Conservation (phyloP, 495 filamentous ascomycete genomes). For the Elasticomyces elasticus region DNA sequence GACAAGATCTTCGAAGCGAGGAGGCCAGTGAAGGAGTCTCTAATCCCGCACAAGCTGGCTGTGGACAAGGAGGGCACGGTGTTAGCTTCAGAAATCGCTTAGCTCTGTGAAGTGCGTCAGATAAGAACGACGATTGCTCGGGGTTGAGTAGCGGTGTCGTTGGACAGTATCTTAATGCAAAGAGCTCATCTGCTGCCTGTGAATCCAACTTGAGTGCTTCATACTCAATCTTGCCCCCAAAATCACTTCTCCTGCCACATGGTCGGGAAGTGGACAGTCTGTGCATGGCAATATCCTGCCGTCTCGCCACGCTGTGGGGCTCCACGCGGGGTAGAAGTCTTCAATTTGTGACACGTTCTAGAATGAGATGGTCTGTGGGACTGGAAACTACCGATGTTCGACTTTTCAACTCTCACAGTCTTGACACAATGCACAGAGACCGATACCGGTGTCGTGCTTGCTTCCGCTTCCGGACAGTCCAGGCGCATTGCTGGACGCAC, state of each 20-base stretch:
- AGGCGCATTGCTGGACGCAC: neutral
- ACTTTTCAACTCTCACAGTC: too few relatives aligned
- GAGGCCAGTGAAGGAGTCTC: conserved; percentile 28
- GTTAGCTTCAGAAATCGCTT: conserved; percentile 16
- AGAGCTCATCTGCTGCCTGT: too few relatives aligned
- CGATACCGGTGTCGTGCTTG: neutral
- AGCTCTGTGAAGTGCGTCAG: too few relatives aligned
- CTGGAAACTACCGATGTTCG: too few relatives aligned
- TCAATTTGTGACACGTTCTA: neutral
- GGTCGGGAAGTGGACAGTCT: neutral
- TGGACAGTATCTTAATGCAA: too few relatives aligned
- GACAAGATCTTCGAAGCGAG: conserved; percentile 28
- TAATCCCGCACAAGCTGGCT: conserved; percentile 8
- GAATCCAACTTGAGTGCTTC: too few relatives aligned
- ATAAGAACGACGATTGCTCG: too few relatives aligned
- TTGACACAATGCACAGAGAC: neutral
- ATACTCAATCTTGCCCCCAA: too few relatives aligned
- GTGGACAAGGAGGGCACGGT: neutral
- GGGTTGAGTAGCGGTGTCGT: too few relatives aligned
- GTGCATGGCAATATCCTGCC: neutral
- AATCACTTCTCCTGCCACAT: too few relatives aligned
- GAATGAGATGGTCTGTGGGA: neutral
- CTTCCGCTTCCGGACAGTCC: neutral
- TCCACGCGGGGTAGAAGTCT: neutral
- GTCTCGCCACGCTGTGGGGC: neutral